Conservation (phyloP, 73 alveolate genomes). For the Halteria grandinella region DNA sequence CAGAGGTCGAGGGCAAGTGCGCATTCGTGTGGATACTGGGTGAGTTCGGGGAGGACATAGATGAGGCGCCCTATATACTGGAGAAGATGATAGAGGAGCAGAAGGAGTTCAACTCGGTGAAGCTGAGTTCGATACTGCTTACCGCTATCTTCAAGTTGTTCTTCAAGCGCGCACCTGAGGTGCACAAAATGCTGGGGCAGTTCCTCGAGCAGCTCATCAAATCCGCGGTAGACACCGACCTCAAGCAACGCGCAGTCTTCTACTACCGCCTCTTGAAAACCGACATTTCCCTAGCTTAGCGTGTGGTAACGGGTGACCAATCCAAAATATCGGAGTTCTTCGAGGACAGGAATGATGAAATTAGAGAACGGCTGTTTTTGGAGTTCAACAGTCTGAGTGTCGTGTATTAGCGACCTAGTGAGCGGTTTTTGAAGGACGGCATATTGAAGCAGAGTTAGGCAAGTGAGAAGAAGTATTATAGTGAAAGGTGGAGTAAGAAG, state of each 20-base stretch:
- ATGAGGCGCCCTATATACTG: slow-evolving; percentile 83
- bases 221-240: slow-evolving; percentile 70
- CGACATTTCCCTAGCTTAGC: slow-evolving; percentile 58
- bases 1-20: slow-evolving; percentile 75
- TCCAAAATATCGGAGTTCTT: slow-evolving; percentile 31
- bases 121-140: slow-evolving; percentile 65
- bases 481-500: slow-evolving; percentile 25
- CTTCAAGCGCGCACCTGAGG: slow-evolving; percentile 86
- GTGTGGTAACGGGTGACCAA: too few relatives aligned
- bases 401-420: slow-evolving; percentile 64
- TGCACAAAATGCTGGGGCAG: slow-evolving; percentile 75
- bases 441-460: slow-evolving; percentile 38
- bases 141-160: slow-evolving; percentile 73
- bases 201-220: slow-evolving; percentile 66
- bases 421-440: slow-evolving; percentile 58
- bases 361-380: slow-evolving; percentile 38
- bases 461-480: slow-evolving; percentile 48
- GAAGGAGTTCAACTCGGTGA: slow-evolving; percentile 67
- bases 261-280: slow-evolving; percentile 74
- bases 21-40: slow-evolving; percentile 89
- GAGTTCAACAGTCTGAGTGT: slow-evolving; percentile 72
- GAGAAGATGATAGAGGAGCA: slow-evolving; percentile 83
- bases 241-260: slow-evolving; percentile 78
- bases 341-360: slow-evolving; percentile 63
- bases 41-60: slow-evolving; percentile 80